phyloP scores from a whole-genome alignment of 1,284 basidiomycete species.

The Cutaneotrichosporon sp. region DNA sequence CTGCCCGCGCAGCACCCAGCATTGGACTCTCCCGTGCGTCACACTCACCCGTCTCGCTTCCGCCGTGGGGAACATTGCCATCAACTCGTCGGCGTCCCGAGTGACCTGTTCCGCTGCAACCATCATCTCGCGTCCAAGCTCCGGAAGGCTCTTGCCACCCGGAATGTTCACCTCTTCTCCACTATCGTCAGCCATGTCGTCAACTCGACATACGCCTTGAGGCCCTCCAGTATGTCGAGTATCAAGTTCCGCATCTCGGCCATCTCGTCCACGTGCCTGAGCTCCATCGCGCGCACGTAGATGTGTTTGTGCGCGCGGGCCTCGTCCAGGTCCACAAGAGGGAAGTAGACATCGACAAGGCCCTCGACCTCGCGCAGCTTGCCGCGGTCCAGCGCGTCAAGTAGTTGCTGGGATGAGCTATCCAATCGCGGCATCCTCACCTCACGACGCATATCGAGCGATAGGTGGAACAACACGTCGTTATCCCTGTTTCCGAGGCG shows the following conservation, averaged over 20 bases:
- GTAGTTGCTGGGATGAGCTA: neutral
- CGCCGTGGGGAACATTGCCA: conserved; percentile 10
- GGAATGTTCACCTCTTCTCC: neutral
- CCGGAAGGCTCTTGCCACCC: neutral
- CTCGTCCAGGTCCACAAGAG: neutral
- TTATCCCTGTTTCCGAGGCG: neutral
- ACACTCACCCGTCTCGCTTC: neutral
- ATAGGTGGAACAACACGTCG: neutral
- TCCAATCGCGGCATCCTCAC: neutral
- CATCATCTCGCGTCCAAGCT: neutral
- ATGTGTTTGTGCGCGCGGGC: neutral
- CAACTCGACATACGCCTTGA: neutral
- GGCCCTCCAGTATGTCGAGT: neutral
- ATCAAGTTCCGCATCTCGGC: neutral
- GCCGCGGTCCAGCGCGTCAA: neutral
- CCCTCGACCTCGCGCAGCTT: neutral
- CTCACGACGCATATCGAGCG: conserved; percentile 1
- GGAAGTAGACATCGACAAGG: neutral
- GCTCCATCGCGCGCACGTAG: neutral
- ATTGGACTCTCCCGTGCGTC: neutral
- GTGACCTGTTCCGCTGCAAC: conserved; percentile 11
- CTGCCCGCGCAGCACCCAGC: neutral
- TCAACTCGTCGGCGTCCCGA: conserved; percentile 11
- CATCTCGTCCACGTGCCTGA: neutral
- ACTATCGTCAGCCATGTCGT: neutral